Percentiles rank a stretch among this genome's conserved stretches.
Conservation (phyloP, 148 eudicot genomes). For the Chenopodium berlandieri region DNA sequence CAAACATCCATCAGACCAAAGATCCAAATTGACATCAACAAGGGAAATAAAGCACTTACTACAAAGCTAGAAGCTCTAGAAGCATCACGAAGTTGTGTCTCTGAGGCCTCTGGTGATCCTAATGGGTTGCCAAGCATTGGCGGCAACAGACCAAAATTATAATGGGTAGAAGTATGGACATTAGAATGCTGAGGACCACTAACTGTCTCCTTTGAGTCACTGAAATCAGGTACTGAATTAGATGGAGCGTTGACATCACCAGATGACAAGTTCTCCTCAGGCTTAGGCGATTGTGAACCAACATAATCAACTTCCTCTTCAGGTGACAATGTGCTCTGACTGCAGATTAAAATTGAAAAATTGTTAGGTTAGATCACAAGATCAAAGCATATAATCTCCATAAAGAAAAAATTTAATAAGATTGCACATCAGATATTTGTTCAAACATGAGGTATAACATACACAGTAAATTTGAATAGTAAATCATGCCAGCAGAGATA, state of each 20-base stretch:
- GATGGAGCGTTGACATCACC: constrained; percentile 47
- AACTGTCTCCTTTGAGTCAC: constrained; percentile 54
- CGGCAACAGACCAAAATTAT: constrained; percentile 60
- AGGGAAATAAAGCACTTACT: constrained; percentile 45
- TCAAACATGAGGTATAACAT: not conserved
- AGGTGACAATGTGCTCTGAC: constrained; percentile 39
- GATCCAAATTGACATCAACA: not conserved
- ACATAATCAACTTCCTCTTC: constrained; percentile 49
- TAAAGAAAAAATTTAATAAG: not conserved
- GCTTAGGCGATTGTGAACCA: constrained; percentile 43
- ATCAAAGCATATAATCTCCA: not conserved
- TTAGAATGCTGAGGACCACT: constrained; percentile 44
- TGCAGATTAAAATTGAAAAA: constrained; percentile 31
- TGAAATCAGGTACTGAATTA: constrained; percentile 35
- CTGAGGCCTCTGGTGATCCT: constrained; percentile 59
- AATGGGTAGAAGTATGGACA: constrained; percentile 46
- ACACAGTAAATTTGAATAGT: not conserved
- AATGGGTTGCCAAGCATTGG: constrained; percentile 50
- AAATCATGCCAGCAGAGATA: not conserved
- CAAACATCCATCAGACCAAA: not conserved
- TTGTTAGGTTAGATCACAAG: not conserved
- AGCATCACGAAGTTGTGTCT: constrained; percentile 57
- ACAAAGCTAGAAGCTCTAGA: constrained; percentile 59
- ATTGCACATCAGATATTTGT: not conserved
- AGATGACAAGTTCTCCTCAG: constrained; percentile 39